Conservation (phyloP, 805 yeast genomes). For the Lipomyces lipofer region DNA sequence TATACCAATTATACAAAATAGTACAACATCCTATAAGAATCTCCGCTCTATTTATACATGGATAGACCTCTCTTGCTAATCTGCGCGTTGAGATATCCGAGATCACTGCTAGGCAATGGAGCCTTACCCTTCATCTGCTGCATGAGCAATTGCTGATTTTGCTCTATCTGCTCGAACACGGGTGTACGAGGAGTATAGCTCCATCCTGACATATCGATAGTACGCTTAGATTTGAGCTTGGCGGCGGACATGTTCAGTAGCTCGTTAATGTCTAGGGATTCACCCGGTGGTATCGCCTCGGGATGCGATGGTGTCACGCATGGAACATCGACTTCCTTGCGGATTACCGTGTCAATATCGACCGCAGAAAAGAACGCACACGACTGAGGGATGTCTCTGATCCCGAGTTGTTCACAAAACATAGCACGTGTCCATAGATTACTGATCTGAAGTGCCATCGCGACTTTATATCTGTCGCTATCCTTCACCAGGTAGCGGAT, state of each 20-base stretch:
- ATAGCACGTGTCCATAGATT: constrained; percentile 96
- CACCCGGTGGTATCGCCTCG: constrained; percentile 72
- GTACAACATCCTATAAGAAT: no score
- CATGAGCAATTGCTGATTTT: constrained; percentile 11
- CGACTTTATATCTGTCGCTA: constrained; percentile 72
- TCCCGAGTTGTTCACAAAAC: constrained; percentile 90
- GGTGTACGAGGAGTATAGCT: constrained; percentile 20
- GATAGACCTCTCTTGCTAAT: constrained; percentile 20
- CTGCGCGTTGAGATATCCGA: constrained; percentile 28
- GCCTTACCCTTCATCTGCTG: constrained; percentile 17
- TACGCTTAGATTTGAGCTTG: constrained; percentile 4
- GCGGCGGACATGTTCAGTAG: constrained; percentile 8
- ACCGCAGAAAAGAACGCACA: constrained; percentile 95
- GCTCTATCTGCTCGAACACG: constrained; percentile 26
- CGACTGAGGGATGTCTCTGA: constrained; percentile 85
- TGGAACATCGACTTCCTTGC: constrained; percentile 91
- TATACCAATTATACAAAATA: no score
- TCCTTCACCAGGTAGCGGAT: constrained; percentile 75
- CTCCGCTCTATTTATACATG: constrained; percentile 16
- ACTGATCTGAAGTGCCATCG: constrained; percentile 81
- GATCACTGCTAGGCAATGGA: constrained; percentile 24
- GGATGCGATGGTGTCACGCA: constrained; percentile 91
- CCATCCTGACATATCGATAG: constrained; percentile 8
- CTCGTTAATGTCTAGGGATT: constrained; percentile 59
- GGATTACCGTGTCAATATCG: constrained; percentile 80